A percentile compares a stretch with the other conserved stretches of the same genome.
Conservation (phyloP, 148 eudicot species). For the Dianthus caryophyllus region DNA sequence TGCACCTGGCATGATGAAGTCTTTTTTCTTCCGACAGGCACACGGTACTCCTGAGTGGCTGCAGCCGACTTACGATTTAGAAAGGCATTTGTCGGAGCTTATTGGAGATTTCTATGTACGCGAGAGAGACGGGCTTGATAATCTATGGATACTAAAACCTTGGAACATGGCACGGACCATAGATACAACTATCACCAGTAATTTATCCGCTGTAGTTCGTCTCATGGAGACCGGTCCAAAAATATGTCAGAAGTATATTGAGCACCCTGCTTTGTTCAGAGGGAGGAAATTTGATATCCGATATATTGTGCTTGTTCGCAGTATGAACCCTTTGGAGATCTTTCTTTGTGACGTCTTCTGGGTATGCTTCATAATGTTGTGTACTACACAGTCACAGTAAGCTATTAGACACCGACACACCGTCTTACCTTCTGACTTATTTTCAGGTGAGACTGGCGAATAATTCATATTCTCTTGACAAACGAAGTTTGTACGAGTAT, state of each 20-base stretch:
- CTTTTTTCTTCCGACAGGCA: slow-evolving; percentile 44
- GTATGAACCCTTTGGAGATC: slow-evolving; percentile 79
- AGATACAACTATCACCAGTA: slow-evolving; percentile 76
- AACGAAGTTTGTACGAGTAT: slow-evolving; percentile 70
- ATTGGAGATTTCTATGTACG: slow-evolving; percentile 77
- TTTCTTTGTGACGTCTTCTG: slow-evolving; percentile 77
- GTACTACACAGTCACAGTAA: background rate
- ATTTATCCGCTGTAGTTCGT: slow-evolving; percentile 85
- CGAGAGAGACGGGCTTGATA: slow-evolving; percentile 61
- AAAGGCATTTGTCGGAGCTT: slow-evolving; percentile 68
- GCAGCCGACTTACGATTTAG: slow-evolving; percentile 96
- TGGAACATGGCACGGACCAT: slow-evolving; percentile 99
- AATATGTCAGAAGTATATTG: slow-evolving; percentile 95
- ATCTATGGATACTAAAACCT: slow-evolving; percentile 93
- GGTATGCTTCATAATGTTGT: slow-evolving; percentile 43
- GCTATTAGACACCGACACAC: background rate
- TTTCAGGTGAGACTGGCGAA: slow-evolving; percentile 89
- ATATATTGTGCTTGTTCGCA: slow-evolving; percentile 82
- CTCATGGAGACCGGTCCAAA: slow-evolving; percentile 99
- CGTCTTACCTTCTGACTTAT: slow-evolving; percentile 6
- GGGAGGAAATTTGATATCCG: slow-evolving; percentile 94
- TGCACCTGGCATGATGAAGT: background rate
- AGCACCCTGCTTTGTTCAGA: slow-evolving; percentile 76
- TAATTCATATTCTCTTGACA: slow-evolving; percentile 71
- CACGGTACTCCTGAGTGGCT: slow-evolving; percentile 75